phyloP scores from a whole-genome alignment of 177 flowering plant genomes.

The Vitis hybrid region DNA sequence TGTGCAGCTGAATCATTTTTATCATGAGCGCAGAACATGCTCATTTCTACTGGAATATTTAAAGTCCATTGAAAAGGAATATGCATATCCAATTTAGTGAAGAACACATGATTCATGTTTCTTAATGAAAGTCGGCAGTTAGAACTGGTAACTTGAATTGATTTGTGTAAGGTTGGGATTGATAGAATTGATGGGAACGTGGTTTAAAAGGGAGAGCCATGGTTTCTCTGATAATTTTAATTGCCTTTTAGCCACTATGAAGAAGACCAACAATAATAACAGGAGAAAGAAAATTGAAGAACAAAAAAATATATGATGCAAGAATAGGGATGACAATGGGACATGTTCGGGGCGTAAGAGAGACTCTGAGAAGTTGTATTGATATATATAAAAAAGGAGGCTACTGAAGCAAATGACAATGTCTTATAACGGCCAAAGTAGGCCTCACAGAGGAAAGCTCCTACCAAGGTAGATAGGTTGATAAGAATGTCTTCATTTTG shows the following conservation, averaged over 20 bases:
- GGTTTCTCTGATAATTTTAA: not conserved
- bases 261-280: no score
- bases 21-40: no score
- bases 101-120: no score
- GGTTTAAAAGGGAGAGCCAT: slow-evolving; percentile 4
- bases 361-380: not conserved
- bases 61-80: not conserved
- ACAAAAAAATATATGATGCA: no score
- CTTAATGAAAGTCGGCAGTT: not conserved
- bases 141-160: slow-evolving; percentile 46
- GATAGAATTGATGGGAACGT: no score
- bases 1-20: no score
- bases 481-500: slow-evolving; percentile 42
- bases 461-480: slow-evolving; percentile 38
- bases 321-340: no score
- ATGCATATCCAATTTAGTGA: not conserved
- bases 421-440: slow-evolving; percentile 49
- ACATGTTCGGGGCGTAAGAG: no score
- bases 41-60: no score
- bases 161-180: slow-evolving; percentile 22
- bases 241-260: no score
- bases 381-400: slow-evolving; percentile 43
- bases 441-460: slow-evolving; percentile 51
- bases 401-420: slow-evolving; percentile 34
- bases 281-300: no score